Evolutionary conservation across 768 basidiomycete genomes (phyloP).

Genomic region (Hygrophoropsis aurantiaca): DNA sequence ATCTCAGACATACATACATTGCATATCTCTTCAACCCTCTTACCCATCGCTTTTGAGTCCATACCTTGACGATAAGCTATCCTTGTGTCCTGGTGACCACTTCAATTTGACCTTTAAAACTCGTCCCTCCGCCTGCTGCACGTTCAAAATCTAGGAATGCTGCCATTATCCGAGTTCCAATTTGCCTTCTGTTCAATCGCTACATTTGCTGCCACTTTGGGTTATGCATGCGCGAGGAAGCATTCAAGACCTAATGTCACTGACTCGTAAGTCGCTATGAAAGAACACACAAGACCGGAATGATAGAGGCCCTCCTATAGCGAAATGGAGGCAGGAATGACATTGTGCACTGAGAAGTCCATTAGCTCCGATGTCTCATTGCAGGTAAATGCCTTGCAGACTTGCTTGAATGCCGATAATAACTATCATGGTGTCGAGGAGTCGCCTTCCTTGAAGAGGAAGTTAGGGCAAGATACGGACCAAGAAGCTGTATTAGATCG

Average conservation of each 20-base stretch:
- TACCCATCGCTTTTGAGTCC: conserved; percentile 5
- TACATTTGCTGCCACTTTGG: conserved; percentile 58
- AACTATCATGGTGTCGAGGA: conserved; percentile 16
- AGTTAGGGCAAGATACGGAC: conserved; percentile 30
- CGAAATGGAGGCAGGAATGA: conserved; percentile 25
- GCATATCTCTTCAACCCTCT: conserved; percentile 18
- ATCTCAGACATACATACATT: conserved; percentile 13
- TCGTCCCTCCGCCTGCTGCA: conserved; percentile 9
- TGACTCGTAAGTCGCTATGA: conserved; percentile 32
- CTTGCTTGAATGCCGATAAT: background rate
- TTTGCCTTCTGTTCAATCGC: conserved; percentile 57
- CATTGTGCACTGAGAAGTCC: background rate
- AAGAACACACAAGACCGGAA: conserved; percentile 24
- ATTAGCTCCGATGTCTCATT: no score
- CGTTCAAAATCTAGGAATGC: conserved; percentile 30
- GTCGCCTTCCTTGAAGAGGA: conserved; percentile 30
- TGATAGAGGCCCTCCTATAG: conserved; percentile 29
- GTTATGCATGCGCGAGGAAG: conserved; percentile 55
- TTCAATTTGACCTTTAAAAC: conserved; percentile 5
- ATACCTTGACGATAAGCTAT: background rate
- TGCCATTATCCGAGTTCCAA: conserved; percentile 54
- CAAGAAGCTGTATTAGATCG: conserved; percentile 22
- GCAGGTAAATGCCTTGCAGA: background rate
- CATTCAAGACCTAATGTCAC: conserved; percentile 12
- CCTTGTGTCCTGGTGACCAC: conserved; percentile 5